phyloP scores from a whole-genome alignment of 257 asterid genomes.

The Ilex asprella region DNA sequence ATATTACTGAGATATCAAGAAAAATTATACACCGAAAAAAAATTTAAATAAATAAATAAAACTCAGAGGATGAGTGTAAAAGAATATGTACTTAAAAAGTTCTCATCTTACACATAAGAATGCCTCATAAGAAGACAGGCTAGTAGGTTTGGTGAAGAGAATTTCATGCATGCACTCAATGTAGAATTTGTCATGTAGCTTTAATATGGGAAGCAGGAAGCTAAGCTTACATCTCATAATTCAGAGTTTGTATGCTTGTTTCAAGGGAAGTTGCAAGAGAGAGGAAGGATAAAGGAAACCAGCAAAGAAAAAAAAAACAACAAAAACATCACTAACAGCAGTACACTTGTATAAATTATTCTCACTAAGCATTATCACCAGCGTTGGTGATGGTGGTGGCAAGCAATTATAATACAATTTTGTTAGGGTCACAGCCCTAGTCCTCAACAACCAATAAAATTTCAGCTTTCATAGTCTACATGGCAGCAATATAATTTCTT shows the following conservation, averaged over 20 bases:
- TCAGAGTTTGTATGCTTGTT: background rate
- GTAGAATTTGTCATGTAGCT: slow-evolving; percentile 12
- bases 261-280: background rate
- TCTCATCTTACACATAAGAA: too few relatives aligned
- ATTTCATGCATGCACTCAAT: too few relatives aligned
- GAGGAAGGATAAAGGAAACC: background rate
- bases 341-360: slow-evolving; percentile 15
- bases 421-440: slow-evolving; percentile 11
- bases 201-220: slow-evolving; percentile 16
- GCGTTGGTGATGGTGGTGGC: slow-evolving; percentile 16
- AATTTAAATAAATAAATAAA: too few relatives aligned
- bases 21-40: too few relatives aligned
- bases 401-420: slow-evolving; percentile 13
- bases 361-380: slow-evolving; percentile 14
- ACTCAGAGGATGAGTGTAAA: too few relatives aligned
- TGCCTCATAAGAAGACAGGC: too few relatives aligned
- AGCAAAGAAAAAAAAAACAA: background rate
- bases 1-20: too few relatives aligned
- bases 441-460: background rate
- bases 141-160: too few relatives aligned
- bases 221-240: background rate
- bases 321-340: slow-evolving; percentile 27
- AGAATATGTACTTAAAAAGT: too few relatives aligned
- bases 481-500: background rate
- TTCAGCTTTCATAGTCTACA: background rate